Conservation (phyloP, 1,284 basidiomycete genomes). For the Fomes fomentarius region DNA sequence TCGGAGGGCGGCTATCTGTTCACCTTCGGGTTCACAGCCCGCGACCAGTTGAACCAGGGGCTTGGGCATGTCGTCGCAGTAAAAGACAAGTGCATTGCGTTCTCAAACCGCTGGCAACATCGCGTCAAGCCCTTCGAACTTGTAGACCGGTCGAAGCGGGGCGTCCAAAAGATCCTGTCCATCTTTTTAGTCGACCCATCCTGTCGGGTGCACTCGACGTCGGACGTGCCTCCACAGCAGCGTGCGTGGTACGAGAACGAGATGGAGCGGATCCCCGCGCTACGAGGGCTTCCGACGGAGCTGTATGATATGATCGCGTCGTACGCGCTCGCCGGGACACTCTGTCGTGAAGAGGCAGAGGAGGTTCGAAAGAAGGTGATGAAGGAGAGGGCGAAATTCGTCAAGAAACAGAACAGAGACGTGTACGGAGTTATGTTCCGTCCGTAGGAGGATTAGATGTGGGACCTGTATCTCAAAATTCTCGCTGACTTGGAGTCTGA, state of each 20-base stretch:
- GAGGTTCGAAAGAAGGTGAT: conserved; percentile 10
- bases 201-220: conserved; percentile 4
- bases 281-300: conserved; percentile 6
- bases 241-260: conserved; percentile 5
- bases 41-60: conserved; percentile 6
- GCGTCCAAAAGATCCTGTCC: conserved; percentile 33
- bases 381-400: conserved; percentile 14
- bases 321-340: background rate
- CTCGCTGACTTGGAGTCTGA: no score
- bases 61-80: conserved; percentile 10
- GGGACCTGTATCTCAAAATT: no score
- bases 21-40: background rate
- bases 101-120: conserved; percentile 15
- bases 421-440: conserved; percentile 12
- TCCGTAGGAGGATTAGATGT: conserved; percentile 12
- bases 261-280: background rate
- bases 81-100: conserved; percentile 11
- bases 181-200: conserved; percentile 36
- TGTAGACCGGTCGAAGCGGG: conserved; percentile 27
- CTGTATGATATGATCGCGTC: conserved; percentile 7
- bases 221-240: conserved; percentile 6
- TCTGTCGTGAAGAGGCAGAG: conserved; percentile 11
- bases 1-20: background rate
- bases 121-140: conserved; percentile 31
- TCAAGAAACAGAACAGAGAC: conserved; percentile 7